These are phyloP conservation scores for Solanum tarijense DNA, from an alignment of 257 asterid genomes.

Conservation along the genomic window DNA sequence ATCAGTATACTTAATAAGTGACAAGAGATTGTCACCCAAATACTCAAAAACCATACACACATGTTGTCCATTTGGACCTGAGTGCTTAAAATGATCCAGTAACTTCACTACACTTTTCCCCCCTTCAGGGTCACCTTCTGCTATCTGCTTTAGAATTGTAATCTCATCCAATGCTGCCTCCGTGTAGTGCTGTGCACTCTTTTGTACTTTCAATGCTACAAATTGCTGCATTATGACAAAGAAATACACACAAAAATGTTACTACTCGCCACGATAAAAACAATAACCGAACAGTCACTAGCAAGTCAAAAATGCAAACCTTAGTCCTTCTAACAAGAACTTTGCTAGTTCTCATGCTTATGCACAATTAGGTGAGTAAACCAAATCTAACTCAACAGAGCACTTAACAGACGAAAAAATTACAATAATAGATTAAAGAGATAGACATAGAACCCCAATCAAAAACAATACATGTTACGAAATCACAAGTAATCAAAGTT, in stretches of 20 bases:
- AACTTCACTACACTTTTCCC: slow-evolving; percentile 78
- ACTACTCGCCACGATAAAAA: background rate
- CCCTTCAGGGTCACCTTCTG: slow-evolving; percentile 84
- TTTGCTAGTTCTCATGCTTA: background rate
- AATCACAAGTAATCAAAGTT: background rate
- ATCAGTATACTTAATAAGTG: slow-evolving; percentile 70
- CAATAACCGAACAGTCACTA: background rate
- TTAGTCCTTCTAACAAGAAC: background rate
- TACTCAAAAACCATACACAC: slow-evolving; percentile 93
- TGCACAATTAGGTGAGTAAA: background rate
- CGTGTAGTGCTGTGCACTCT: slow-evolving; percentile 86
- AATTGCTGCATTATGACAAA: slow-evolving; percentile 14
- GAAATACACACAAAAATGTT: background rate
- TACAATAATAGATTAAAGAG: background rate
- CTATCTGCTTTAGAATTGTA: slow-evolving; percentile 65
- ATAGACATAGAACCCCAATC: background rate
- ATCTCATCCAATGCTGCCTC: slow-evolving; percentile 97
- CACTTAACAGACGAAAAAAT: background rate
- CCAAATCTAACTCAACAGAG: background rate
- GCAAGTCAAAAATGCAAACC: background rate
- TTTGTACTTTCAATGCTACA: slow-evolving; percentile 86
- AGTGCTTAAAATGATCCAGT: slow-evolving; percentile 87
- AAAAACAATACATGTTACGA: background rate
- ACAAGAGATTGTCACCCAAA: slow-evolving; percentile 81
- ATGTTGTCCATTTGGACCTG: slow-evolving; percentile 91